A percentile compares a stretch with the other conserved stretches of the same genome.
Conservation (phyloP, 345 rosid genomes). For the Camelina neglecta region DNA sequence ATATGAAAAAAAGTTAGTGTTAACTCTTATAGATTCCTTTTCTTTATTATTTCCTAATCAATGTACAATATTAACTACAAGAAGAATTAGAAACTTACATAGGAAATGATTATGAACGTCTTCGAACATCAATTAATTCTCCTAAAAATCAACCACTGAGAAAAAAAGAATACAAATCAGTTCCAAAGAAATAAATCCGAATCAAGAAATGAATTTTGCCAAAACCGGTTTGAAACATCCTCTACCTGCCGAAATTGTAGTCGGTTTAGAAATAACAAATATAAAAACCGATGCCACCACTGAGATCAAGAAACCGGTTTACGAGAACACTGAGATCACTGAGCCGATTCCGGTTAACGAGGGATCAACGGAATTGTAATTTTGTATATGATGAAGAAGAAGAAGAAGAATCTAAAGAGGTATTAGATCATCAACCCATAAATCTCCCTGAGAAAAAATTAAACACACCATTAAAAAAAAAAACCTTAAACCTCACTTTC, state of each 20-base stretch:
- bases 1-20: no score
- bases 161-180: no score
- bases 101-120: background rate
- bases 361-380: background rate
- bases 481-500: background rate
- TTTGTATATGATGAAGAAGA: background rate
- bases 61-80: no score
- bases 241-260: constrained; percentile 7
- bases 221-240: background rate
- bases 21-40: no score
- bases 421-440: background rate
- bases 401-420: background rate
- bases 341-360: background rate
- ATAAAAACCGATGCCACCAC: background rate
- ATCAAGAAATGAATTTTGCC: background rate
- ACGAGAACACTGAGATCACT: background rate
- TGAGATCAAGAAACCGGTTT: background rate
- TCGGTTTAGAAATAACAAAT: background rate
- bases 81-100: background rate
- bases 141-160: background rate
- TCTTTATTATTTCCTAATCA: background rate
- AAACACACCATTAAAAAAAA: background rate
- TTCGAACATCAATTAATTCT: background rate
- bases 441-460: background rate
- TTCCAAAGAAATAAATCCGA: background rate